Evolutionary conservation across 306 rosid species (phyloP), one percentile per base, ranked within the genome.

Genomic region (Vigna angularis): DNA sequence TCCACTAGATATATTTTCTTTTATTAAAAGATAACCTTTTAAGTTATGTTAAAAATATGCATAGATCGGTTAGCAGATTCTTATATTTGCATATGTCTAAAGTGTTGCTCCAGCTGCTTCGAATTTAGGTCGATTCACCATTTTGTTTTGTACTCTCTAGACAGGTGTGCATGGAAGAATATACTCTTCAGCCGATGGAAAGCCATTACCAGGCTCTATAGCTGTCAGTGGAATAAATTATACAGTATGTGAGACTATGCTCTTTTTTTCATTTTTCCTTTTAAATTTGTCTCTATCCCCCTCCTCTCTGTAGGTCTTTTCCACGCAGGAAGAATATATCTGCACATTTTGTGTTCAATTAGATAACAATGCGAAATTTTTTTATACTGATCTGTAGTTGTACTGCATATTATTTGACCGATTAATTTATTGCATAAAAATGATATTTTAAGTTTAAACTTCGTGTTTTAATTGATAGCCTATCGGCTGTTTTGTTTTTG

Each of bases 121-220:
- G 64, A 57, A 49, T 75, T 30, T 65, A 32, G 24, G 49, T 45
- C 64, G 74, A 62, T 82, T 73, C 67, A 38, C 58, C 58, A n/a
- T 74, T 73, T 84, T 83, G 28, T 64, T 80, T 82, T 77, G 13
- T 66, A 55, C 69, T 84, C 70, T 80, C 24, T 66, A 95, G 98
- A 86, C 90, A 40, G 98, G 98, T 81, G 90, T 95, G 79, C 97
- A 91, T 76, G 97, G 98, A 81, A 88, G 96, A 73, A 85, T 95
- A 56, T 89, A 86, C 84, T 91, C 98, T 82, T 88, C 98, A 40
- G 89, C 83, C 52, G 82, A 77, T 67, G 98, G 98, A 78, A 89
- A 88, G 79, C 96, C 98, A 12, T 70, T 92, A 59, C 96, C 88
- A 5, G 96, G 88, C 44, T 86, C 59, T 80, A 84, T 95, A 76